Evolutionary conservation across 176 grass and related monocot genomes (phyloP), one percentile per base, ranked within the genome.

Genomic region (Panicum miliaceum): DNA sequence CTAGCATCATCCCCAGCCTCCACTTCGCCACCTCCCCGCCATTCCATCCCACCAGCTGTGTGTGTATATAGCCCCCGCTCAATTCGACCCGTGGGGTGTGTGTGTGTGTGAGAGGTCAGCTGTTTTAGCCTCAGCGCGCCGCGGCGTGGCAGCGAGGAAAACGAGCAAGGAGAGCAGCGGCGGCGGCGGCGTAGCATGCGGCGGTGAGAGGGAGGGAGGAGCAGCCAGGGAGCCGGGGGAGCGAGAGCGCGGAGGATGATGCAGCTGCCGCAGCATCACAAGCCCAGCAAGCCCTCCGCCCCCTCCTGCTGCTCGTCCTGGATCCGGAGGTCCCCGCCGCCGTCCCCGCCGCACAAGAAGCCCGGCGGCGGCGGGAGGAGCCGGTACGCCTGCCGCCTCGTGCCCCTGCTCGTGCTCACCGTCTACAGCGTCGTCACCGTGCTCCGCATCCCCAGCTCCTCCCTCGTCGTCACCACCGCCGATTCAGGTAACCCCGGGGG

Each of bases 341-440:
- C 75, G 51, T 87, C 84, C 60, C 89, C 89, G 84, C 89, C 84
- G 81, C 89, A 87, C 42, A 84, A 80, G 84, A 90, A 86, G 80
- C n/a, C 50, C 0, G 67, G 66, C 12, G 64, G 83, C 64, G 83
- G 67, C 3, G 80, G 84, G 52, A 80, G 68, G 75, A 2, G 75
- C 62, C 51, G 89, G 43, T 90, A 90, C 16, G 89, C 51, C 4
- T 87, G 89, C 77, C 88, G 79, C 46, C 54, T 90, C 62, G 88
- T 95, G 56, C 86, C 84, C 75, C 73, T 95, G 75, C 83, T 95
- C 12, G 77, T 95, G 25, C 88, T 92, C 73, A 89, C 92, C 51
- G 35, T 94, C 19, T 94, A 94, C 84, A 78, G 85, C 74, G 83
- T 84, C 71, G 38, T 81, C 87, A 90, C 90, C 3, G 82, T 95